Evolutionary conservation across 2,329 filamentous ascomycete species (phyloP).

Genomic region (Alternaria angustiovoidea): DNA sequence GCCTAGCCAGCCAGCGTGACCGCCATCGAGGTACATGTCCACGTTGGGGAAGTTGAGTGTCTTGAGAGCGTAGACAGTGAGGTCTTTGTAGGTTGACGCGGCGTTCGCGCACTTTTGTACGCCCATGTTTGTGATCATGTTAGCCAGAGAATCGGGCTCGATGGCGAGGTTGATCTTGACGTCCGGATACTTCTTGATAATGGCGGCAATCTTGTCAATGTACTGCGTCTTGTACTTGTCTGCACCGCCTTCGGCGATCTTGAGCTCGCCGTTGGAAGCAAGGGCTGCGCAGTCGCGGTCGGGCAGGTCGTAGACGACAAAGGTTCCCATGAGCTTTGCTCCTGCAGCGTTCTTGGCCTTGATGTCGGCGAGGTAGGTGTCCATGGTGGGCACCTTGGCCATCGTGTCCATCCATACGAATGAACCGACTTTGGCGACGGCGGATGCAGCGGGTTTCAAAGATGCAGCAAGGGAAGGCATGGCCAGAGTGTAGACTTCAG

Average conservation of each 20-base stretch:
- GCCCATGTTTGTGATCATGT: slow-evolving; percentile 68
- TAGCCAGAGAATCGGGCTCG: slow-evolving; percentile 60
- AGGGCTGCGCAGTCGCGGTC: slow-evolving; percentile 70
- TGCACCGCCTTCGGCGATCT: slow-evolving; percentile 61
- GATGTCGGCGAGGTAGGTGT: slow-evolving; percentile 58
- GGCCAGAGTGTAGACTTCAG: slow-evolving; percentile 63
- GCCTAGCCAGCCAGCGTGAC: slow-evolving; percentile 71
- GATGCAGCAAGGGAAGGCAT: slow-evolving; percentile 68
- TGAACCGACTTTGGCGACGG: slow-evolving; percentile 60
- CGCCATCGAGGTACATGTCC: slow-evolving; percentile 70
- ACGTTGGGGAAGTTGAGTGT: slow-evolving; percentile 68
- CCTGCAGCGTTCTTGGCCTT: slow-evolving; percentile 57
- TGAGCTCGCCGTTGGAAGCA: slow-evolving; percentile 69
- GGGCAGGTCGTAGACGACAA: slow-evolving; percentile 71
- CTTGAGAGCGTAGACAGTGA: slow-evolving; percentile 64
- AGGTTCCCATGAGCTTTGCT: slow-evolving; percentile 59
- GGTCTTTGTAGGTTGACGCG: slow-evolving; percentile 63
- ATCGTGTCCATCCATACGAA: slow-evolving; percentile 64
- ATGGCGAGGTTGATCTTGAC: slow-evolving; percentile 60
- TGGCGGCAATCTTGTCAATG: slow-evolving; percentile 62
- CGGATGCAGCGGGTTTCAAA: slow-evolving; percentile 59
- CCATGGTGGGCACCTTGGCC: slow-evolving; percentile 60
- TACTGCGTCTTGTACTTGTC: slow-evolving; percentile 61
- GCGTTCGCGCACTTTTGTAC: slow-evolving; percentile 64
- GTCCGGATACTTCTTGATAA: slow-evolving; percentile 64